Evolutionary conservation across 129 eudicot genomes (phyloP).

Genomic region (sunflower (Helianthus annuus)): HanXRQr2.0-SUNRISE NC_035435.2:157979668-157980167

Average conservation of each 20-base stretch:
- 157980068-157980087: conserved; percentile 25
- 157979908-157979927: conserved; percentile 59
- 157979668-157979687: too few relatives aligned
- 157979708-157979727: too few relatives aligned
- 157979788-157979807: not conserved
- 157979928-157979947: conserved; percentile 50
- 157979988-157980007: conserved; percentile 14
- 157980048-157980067: conserved; percentile 6
- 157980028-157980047: conserved; percentile 8
- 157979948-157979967: conserved; percentile 29
- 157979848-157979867: conserved; percentile 65
- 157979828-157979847: conserved; percentile 43
- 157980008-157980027: conserved; percentile 14
- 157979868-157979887: conserved; percentile 55
- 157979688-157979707: too few relatives aligned
- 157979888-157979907: conserved; percentile 62
- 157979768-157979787: not conserved
- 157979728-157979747: not conserved
- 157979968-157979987: conserved; percentile 19
- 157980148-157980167: conserved; percentile 44
- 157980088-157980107: conserved; percentile 12
- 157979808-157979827: conserved; percentile 25
- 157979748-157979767: too few relatives aligned
- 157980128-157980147: conserved; percentile 48
- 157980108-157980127: conserved; percentile 19